These are phyloP conservation scores for Stagonosporopsis rhizophila DNA, from an alignment of 2,329 filamentous ascomycete genomes.

Conservation along the genomic window DNA sequence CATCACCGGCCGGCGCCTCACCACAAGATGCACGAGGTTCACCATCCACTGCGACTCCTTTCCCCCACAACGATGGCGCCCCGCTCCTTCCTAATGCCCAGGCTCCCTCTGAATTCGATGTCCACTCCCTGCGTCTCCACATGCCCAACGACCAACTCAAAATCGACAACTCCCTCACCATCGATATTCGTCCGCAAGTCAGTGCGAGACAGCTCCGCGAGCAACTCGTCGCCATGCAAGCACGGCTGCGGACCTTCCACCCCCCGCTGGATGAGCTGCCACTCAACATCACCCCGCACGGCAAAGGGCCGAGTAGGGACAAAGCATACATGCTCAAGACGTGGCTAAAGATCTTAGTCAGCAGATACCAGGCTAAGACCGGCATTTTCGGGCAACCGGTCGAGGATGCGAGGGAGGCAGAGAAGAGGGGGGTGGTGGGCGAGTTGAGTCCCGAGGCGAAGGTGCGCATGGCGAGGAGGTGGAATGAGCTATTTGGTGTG, in stretches of 20 bases:
- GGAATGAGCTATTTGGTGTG: conserved; percentile 24
- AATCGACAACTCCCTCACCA: conserved; percentile 30
- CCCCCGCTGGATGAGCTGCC: conserved; percentile 38
- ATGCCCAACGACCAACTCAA: conserved; percentile 16
- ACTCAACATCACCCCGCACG: conserved; percentile 7
- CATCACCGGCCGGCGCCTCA: not conserved
- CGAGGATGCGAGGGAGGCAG: not conserved
- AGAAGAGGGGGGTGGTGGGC: not conserved
- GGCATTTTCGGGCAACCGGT: not conserved
- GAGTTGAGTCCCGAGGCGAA: conserved; percentile 26
- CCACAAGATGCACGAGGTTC: not conserved
- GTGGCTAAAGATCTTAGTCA: conserved; percentile 38
- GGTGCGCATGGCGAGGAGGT: conserved; percentile 34
- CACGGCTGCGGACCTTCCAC: conserved; percentile 30
- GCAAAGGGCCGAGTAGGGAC: not conserved
- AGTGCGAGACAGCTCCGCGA: conserved; percentile 20
- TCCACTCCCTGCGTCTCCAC: conserved; percentile 13
- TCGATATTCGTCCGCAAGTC: conserved; percentile 25
- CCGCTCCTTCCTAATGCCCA: not conserved
- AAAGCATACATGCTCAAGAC: conserved; percentile 27
- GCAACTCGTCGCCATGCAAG: conserved; percentile 13
- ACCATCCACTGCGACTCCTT: not conserved
- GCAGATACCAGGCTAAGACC: conserved; percentile 30
- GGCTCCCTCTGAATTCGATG: not conserved
- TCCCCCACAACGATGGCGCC: not conserved